Base-by-base conservation (phyloP, 1,139 yeast genomes). In the Scheffersomyces segobiensis region DNA sequence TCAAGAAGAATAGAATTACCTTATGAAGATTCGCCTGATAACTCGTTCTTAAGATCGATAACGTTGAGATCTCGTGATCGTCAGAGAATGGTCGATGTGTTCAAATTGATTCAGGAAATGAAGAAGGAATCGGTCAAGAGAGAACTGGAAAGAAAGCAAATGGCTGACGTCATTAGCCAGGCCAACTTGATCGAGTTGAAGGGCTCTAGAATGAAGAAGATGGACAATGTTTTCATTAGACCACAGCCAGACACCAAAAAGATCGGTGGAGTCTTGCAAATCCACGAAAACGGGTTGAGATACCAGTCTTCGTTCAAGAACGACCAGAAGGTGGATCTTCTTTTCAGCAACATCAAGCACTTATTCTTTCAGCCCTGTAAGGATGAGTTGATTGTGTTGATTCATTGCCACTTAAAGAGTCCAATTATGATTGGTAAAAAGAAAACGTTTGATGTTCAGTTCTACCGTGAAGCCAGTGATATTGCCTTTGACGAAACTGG, bases 401-500 rank as follows among this genome's bases (percentile, higher is more conserved):
- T 95, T 63, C 99, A 95, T 74, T 89, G 95, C 70, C 97, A 93
- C 74, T 83, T 95, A 73, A 93, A 92, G 74, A 88, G 87, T 56
- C 99, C 99, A 21, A 88, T 96, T 59, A 89, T 95, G 87, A 90
- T 95, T 71, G 99, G 98, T 63, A 95, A 96, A 78, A 89, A 91
- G 77, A 95, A 96, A 78, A 93, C 98, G 0, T 89, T 88, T 74
- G 99, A 95, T 70, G 91, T 95, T 52, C 99, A 96, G 76, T 93
- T 95, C 71, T 95, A 93, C 77, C 84, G 98, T 65, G 99, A 95
- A 74, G 98, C 98, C 17, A 87, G 97, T 55, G 99, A 95, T 72
- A 90, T 93, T 83, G 89, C 97, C 2, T 93, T 92, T 68, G 99
- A 95, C 75, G 99, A 95, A 76, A 95, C 99, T 48, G 97, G 98